Evolutionary conservation across 2,329 filamentous ascomycete species (phyloP), one percentile per base, ranked within the genome.

Genomic region (Hypoxylon sp.): DNA sequence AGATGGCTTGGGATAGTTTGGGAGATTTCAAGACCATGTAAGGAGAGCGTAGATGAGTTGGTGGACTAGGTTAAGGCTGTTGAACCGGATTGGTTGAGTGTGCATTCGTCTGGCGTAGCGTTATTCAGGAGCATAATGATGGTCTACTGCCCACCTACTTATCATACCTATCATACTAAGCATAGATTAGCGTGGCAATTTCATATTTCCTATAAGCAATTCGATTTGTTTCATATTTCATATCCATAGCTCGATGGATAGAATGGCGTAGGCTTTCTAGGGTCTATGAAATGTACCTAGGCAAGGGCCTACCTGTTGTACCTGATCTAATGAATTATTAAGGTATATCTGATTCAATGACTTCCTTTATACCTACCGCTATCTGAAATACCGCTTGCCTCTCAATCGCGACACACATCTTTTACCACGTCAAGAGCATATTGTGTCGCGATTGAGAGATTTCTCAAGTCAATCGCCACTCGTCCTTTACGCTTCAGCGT

Each of bases 101-200:
- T 60, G 57, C 48, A 46, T 51, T 49, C 19, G 17, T 53, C 19
- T 13, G 34, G 45, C 56, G 32, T 55, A 32, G 3, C 19, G 11
- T 49, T 36, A 25, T 19, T 23, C 2, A n/a, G 38, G n/a, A 52
- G 56, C 56, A 50, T 62, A 41, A 55, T 17, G 45, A 43, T 56
- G 43, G 23, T 34, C 46, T 50, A 56, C 25, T 25, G n/a, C 46
- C 28, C 30, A 49, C 17, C 14, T 58, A 17, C n/a, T n/a, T n/a
- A n/a, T n/a, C 21, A 34, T 28, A 36, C 34, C 38, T 46, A 21
- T 11, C 21, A 23, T 58, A 46, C 19, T 34, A 7, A 57, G 52
- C 34, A 50, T 63, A 63, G 34, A 63, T n/a, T 50, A 63, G 60
- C 60, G 43, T 41, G 36, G 45, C 51, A 43, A 23, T 63, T 14